Evolutionary conservation across 78 protist species (phyloP), one percentile per base, ranked within the genome.

Genomic region (Cavenderia fasciculata): DNA sequence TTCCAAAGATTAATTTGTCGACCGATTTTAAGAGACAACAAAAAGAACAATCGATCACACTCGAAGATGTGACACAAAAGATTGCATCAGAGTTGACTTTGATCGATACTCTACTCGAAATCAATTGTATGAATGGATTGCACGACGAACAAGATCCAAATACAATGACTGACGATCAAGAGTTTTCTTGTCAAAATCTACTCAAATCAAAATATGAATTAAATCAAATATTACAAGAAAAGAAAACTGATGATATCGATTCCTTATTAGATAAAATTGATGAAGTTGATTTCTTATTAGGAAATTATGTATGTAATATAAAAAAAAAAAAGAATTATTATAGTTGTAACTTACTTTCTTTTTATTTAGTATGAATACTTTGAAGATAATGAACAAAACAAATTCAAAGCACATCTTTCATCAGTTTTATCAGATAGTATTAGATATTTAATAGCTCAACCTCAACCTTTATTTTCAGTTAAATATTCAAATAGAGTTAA

Each of bases 381-480:
- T 31, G 90, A 74, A 23, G 71, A 66, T 57, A 49, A 65, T 14
- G 62, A 75, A n/a, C 59, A 47, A 29, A 74, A 75, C 54, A 7
- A 41, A 31, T 86, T 86, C 25, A 41, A 66, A 43, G 49, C 92
- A 56, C 59, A 86, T 27, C n/a, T 86, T 2, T 77, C 77, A 0
- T 47, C 92, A 41, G 82, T 71, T 7, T 38, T 75, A 46, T 86
- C 92, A 71, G 31, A 34, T 25, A 75, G 87, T 59, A 33, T 86
- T 18, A 69, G 63, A 46, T 82, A 86, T 66, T 59, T 86, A 23
- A 25, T 86, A 3, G 61, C 76, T 11, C 92, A 62, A 68, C 92
- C 92, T 71, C 33, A 43, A 71, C 92, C 92, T 31, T 56, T 74
- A n/a, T 86, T 75, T 46, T 49, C n/a, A 56, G 62, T 63, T 10